Conservation (phyloP, 192 early-diverging fungal genomes). For the Rhizophagus clarus region DNA sequence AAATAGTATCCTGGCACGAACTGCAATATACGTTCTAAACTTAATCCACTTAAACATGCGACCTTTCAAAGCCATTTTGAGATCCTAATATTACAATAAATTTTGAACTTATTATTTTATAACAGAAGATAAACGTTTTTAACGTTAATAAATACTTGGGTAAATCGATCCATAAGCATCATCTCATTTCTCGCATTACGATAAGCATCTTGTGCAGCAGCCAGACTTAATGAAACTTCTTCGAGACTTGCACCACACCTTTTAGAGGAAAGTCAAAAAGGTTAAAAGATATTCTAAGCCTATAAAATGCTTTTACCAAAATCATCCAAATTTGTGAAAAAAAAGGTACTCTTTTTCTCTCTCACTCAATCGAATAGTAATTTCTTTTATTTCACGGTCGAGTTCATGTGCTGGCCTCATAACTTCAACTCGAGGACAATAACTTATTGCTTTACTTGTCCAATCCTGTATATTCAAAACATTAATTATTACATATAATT, state of each 20-base stretch:
- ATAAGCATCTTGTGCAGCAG: constrained; percentile 52
- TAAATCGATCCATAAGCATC: constrained; percentile 47
- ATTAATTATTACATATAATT: neutral
- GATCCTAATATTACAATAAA: constrained; percentile 35
- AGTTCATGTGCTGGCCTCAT: constrained; percentile 48
- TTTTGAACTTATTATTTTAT: neutral
- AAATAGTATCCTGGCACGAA: constrained; percentile 77
- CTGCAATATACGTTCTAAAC: constrained; percentile 75
- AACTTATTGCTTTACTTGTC: constrained; percentile 52
- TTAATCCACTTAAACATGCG: constrained; percentile 66
- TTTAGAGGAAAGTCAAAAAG: constrained; percentile 24
- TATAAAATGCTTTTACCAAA: neutral
- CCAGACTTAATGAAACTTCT: constrained; percentile 59
- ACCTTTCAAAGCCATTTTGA: constrained; percentile 56
- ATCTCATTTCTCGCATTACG: constrained; percentile 57
- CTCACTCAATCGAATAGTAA: constrained; percentile 52
- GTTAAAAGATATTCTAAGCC: neutral
- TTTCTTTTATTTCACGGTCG: constrained; percentile 62
- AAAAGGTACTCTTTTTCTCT: constrained; percentile 50
- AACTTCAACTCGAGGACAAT: constrained; percentile 63
- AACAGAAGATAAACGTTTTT: neutral
- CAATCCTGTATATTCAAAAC: constrained; percentile 37
- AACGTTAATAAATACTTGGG: constrained; percentile 39
- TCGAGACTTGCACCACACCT: constrained; percentile 61
- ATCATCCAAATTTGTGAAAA: neutral